Base-by-base conservation (phyloP, 2,329 filamentous ascomycete species). In the Fragosphaeria purpurea region DNA sequence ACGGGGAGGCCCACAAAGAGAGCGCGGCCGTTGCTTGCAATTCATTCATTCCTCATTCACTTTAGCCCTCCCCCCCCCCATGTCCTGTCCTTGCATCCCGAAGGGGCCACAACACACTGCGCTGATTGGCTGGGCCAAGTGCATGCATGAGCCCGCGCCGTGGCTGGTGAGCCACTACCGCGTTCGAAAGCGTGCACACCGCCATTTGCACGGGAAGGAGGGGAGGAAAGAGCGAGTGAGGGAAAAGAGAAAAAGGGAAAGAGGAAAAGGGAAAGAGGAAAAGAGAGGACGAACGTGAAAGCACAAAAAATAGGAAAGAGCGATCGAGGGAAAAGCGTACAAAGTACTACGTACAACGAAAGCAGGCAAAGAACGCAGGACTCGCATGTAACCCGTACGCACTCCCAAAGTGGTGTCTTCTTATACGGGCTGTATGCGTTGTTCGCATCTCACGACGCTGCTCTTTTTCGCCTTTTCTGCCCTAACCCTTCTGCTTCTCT, bases 131-230 rank as follows among this genome's bases (percentile, higher is more conserved):
- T 34, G 4, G 13, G 13, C 32, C 37, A 35, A 40, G 32, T 46
- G 46, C 50, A 52, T 57, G 54, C 54, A 57, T 51, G 55, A 53
- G 51, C 48, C 53, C 55, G 47, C 50, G 48, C 48, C 49, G 52
- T 54, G 54, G 55, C 55, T 57, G 55, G 55, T 53, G 52, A 52
- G 52, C 55, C 52, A 55, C 51, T 52, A 50, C 48, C 41, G 44
- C 47, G 41, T 22, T 48, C 39, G 22, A 22, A 38, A 42, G 11
- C 35, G 46, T 41, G 44, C 50, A 54, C 55, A 57, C 55, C 55
- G 55, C 55, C 46, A 53, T 50, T 57, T 57, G 41, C 8, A 12
- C n/a, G 8, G 33, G 34, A 34, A 22, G 12, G n/a, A 41, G 12
- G 42, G 33, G 48, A 30, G 33, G 38, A 49, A 9, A 6, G 6